These are phyloP conservation scores for Erythrophleum fordii DNA, from an alignment of 306 rosid species.

Conservation along the genomic window DNA sequence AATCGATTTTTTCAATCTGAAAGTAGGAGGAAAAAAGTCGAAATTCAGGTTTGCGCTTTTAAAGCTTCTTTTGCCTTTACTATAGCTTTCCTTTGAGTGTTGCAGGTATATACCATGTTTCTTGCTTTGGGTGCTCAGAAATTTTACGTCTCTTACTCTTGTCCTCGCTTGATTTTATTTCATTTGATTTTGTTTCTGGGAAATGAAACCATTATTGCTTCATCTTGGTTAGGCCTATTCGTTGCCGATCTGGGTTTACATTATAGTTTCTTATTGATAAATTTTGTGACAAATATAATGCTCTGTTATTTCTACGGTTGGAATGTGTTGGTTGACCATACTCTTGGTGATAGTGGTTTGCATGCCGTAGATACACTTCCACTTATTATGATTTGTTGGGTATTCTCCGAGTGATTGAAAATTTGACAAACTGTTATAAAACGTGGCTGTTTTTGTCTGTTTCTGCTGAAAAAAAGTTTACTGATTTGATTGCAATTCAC, in stretches of 20 bases:
- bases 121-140: constrained; percentile 6
- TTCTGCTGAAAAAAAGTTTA: not conserved
- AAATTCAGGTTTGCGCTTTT: constrained; percentile 52
- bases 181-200: constrained; percentile 10
- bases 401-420: not conserved
- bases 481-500: not conserved
- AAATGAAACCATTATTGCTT: not conserved
- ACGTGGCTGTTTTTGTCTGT: not conserved
- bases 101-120: not conserved
- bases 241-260: constrained; percentile 30
- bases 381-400: constrained; percentile 12
- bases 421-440: not conserved
- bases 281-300: constrained; percentile 3
- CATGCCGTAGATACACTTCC: constrained; percentile 7
- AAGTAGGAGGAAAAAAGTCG: not conserved
- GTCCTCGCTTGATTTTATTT: not conserved
- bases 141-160: not conserved
- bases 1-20: not conserved
- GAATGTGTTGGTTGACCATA: constrained; percentile 25
- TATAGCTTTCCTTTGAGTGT: not conserved
- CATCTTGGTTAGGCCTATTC: constrained; percentile 13
- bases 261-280: constrained; percentile 10
- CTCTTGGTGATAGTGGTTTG: constrained; percentile 31
- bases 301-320: not conserved
- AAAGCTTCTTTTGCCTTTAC: not conserved